A percentile compares a stretch with the other conserved stretches of the same genome.
Evolutionary conservation across 345 rosid species (phyloP).

Genomic region (Bruguiera gymnorhiza): DNA sequence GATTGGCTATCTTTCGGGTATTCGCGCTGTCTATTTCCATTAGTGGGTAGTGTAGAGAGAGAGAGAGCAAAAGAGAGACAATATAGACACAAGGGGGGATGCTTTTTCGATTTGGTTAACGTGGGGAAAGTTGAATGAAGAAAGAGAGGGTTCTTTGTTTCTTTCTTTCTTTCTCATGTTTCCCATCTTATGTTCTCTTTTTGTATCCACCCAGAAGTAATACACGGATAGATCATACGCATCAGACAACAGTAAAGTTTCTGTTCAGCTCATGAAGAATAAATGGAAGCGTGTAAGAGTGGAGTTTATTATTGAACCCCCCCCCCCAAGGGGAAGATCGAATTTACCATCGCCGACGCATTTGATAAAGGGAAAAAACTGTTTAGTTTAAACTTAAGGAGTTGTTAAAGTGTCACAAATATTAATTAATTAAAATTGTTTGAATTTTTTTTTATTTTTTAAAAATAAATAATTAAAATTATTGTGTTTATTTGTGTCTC

Average conservation of each 20-base stretch:
- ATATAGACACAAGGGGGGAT: background rate
- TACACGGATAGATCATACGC: background rate
- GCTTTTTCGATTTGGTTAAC: constrained; percentile 72
- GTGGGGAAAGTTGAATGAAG: constrained; percentile 45
- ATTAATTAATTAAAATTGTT: too few species aligned
- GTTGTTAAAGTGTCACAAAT: too few species aligned
- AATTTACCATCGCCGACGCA: constrained; percentile 1
- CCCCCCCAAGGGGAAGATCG: background rate
- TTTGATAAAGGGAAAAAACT: background rate
- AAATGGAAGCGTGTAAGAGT: background rate
- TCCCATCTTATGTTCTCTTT: background rate
- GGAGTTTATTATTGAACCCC: too few species aligned
- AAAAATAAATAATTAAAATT: too few species aligned
- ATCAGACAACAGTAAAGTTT: background rate
- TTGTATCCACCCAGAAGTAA: constrained; percentile 22
- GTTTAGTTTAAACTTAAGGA: too few species aligned
- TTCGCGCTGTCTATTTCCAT: constrained; percentile 33
- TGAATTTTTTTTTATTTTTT: too few species aligned
- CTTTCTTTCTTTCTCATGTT: background rate
- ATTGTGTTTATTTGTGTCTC: too few species aligned
- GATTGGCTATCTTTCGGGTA: constrained; percentile 24
- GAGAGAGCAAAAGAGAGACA: constrained; percentile 4
- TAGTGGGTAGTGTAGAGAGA: constrained; percentile 8
- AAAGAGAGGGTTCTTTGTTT: constrained; percentile 47
- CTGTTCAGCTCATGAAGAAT: background rate